Base-by-base conservation (phyloP, 2,329 filamentous ascomycete genomes). In the Orbilia blumenaviensis region DNA sequence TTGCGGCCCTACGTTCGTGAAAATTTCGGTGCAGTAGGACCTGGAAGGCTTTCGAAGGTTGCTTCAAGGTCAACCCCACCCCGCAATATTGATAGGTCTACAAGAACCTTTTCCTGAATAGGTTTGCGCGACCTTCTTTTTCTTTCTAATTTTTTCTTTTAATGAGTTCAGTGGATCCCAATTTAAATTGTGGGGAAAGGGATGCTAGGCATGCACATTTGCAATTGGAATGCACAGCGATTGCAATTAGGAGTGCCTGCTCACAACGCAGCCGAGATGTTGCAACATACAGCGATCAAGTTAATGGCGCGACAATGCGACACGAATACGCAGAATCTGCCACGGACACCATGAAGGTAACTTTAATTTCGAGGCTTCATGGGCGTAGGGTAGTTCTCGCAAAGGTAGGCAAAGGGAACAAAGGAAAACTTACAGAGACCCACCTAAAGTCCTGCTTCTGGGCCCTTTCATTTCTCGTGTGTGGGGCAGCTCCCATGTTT, bases 141-240 rank as follows among this genome's bases (percentile, higher is more conserved):
- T n/a, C n/a, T 10, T n/a, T 46, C 4, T 54, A 32, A 10, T 27
- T 52, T 6, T 23, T 44, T 46, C 34, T 6, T 23, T 44, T 46
- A 21, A 7, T 6, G 16, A 21, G 23, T 10, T 16, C 44, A n/a
- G 48, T 29, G 48, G 48, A 54, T 54, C 60, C 21, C 12, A 67
- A 42, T 67, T 60, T 67, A 67, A 67, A 67, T 16, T 67, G 63
- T 67, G 63, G 63, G 34, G 63, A 46, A 60, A 60, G 48, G 62
- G 48, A 54, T 54, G 38, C 4, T 32, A 38, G n/a, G n/a, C n/a
- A n/a, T n/a, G n/a, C n/a, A 23, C 16, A 23, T 21, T 25, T 50
- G 14, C 12, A 10, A 50, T 27, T 42, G 34, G 23, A 60, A 58
- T 60, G 50, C 29, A 27, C 27, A 54, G 36, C 21, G 32, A 58